These are phyloP conservation scores for Herpetospermum pedunculosum DNA, from an alignment of 306 rosid species.

Conservation along the genomic window DNA sequence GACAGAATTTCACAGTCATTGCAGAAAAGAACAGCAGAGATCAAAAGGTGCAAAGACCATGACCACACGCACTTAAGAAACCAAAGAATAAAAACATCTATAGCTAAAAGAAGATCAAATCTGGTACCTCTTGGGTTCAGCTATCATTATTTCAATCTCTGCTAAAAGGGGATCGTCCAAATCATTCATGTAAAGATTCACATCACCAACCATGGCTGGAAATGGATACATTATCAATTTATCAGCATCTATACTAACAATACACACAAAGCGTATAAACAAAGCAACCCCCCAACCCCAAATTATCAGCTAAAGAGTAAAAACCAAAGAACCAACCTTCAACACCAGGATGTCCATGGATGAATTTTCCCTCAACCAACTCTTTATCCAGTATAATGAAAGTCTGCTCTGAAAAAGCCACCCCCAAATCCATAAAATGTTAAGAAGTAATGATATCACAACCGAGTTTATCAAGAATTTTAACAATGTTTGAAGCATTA, in stretches of 20 bases:
- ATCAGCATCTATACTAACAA: conserved; percentile 11
- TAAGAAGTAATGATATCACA: background rate
- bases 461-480: background rate
- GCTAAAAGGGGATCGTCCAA: conserved; percentile 56
- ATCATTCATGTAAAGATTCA: conserved; percentile 80
- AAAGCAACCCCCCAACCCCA: background rate
- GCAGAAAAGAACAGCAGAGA: background rate
- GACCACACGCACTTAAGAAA: background rate
- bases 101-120: conserved; percentile 13
- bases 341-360: conserved; percentile 54
- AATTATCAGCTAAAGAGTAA: background rate
- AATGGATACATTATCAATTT: conserved; percentile 15
- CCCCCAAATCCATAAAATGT: conserved; percentile 2
- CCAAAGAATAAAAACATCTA: background rate
- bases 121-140: conserved; percentile 63
- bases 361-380: conserved; percentile 43
- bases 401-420: conserved; percentile 54
- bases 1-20: background rate
- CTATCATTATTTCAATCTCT: conserved; percentile 92
- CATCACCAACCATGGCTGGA: conserved; percentile 94
- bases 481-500: background rate
- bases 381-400: conserved; percentile 71
- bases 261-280: background rate
- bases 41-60: background rate
- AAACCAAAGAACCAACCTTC: conserved; percentile 40